phyloP scores from a whole-genome alignment of 1,139 yeast genomes.

The Entelexis sorbosivorans region DNA sequence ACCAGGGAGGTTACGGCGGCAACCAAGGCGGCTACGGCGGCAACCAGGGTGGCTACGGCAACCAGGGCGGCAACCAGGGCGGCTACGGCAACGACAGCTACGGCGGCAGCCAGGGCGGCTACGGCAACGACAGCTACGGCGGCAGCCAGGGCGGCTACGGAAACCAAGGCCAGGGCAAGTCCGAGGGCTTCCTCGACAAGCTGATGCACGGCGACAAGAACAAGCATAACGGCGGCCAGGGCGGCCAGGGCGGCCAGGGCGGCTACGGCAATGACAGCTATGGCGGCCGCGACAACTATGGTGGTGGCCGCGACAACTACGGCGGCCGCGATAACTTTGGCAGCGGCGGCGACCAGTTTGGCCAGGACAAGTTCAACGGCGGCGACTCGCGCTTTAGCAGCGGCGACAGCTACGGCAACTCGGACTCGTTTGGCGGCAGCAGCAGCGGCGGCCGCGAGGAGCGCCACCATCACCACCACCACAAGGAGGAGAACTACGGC shows the following conservation, averaged over 20 bases:
- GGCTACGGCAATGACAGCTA: slow-evolving; percentile 5
- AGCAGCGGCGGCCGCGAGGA: slow-evolving; percentile 8
- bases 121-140: neutral
- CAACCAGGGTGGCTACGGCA: neutral
- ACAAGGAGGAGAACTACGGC: slow-evolving; percentile 3
- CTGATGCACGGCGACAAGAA: slow-evolving; percentile 6
- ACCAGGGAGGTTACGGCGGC: slow-evolving; percentile 11
- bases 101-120: slow-evolving; percentile 13
- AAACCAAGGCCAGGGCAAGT: slow-evolving; percentile 15
- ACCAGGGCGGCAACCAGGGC: slow-evolving; percentile 11
- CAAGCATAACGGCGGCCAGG: slow-evolving; percentile 1
- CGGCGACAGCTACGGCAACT: slow-evolving; percentile 13
- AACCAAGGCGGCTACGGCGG: slow-evolving; percentile 4
- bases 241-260: slow-evolving; percentile 19
- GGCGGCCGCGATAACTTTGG: slow-evolving; percentile 4
- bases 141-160: slow-evolving; percentile 13
- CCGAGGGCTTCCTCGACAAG: slow-evolving; percentile 4
- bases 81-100: slow-evolving; percentile 16
- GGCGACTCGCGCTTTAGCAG: slow-evolving; percentile 15
- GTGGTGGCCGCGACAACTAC: neutral
- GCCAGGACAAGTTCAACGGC: slow-evolving; percentile 17
- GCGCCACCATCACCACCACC: slow-evolving; percentile 1
- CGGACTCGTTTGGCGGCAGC: slow-evolving; percentile 5
- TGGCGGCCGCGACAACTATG: neutral
- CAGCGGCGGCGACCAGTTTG: slow-evolving; percentile 3